A percentile compares a stretch with the other conserved stretches of the same genome.
phyloP scores from a whole-genome alignment of 208 protist species.

The Vickermania spadyakhi region DNA sequence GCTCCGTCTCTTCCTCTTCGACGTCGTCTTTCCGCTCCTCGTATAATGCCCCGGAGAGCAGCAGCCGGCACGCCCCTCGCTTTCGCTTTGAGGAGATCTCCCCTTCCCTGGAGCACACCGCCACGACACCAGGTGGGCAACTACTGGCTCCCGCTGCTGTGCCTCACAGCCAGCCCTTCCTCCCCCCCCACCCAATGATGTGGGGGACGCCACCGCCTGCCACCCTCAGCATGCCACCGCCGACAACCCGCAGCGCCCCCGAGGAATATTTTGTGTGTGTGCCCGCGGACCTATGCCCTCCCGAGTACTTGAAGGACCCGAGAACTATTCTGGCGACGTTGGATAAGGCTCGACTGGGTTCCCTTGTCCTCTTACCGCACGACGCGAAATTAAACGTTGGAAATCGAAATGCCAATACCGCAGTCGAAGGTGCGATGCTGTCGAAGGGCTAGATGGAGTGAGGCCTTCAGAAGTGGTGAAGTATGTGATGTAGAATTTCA shows the following conservation, averaged over 20 bases:
- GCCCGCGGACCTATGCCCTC: conserved; percentile 17
- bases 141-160: neutral
- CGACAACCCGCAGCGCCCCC: neutral
- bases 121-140: neutral
- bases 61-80: too few species aligned
- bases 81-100: too few species aligned
- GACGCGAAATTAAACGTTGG: too few species aligned
- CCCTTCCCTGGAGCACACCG: too few species aligned
- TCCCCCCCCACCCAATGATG: too few species aligned
- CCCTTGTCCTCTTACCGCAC: conserved; percentile 15
- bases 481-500: too few species aligned
- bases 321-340: conserved; percentile 13
- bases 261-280: conserved; percentile 20
- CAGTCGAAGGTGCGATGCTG: too few species aligned
- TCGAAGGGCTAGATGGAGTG: too few species aligned
- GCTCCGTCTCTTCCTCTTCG: too few species aligned
- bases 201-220: too few species aligned
- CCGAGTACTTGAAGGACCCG: conserved; percentile 18
- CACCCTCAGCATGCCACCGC: neutral
- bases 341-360: conserved; percentile 10
- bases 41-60: neutral
- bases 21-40: neutral
- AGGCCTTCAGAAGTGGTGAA: too few species aligned
- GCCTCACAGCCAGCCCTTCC: neutral
- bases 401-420: too few species aligned